phyloP scores from a whole-genome alignment of 139 green algal species.

The Eudorina sp. region DNA sequence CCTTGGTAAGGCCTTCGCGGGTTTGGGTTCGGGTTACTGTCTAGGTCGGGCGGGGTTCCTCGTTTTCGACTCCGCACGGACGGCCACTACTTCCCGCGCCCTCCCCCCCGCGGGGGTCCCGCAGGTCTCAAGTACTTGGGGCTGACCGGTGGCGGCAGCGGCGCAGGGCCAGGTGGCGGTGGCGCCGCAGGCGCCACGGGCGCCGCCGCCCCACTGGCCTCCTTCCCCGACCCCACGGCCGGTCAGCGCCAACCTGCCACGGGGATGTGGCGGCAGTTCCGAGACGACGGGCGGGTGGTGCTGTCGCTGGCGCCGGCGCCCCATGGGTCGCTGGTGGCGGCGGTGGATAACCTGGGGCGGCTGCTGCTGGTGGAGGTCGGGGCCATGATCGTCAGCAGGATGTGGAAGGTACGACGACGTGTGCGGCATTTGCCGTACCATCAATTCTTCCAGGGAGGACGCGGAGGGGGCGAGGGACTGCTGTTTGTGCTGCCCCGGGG shows the following conservation, averaged over 20 bases:
- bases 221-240: background rate
- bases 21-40: no score
- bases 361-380: constrained; percentile 73
- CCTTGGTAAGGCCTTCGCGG: no score
- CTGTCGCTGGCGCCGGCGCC: constrained; percentile 49
- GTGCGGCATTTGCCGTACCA: no score
- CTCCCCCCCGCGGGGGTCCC: no score
- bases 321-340: constrained; percentile 65
- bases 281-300: constrained; percentile 36
- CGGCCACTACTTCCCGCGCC: no score
- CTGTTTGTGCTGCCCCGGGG: no score
- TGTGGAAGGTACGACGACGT: constrained; percentile 72
- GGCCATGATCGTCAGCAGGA: constrained; percentile 51
- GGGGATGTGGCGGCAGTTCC: constrained; percentile 15
- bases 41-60: no score
- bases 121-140: background rate
- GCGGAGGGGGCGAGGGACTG: no score
- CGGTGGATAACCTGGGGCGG: constrained; percentile 74
- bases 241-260: background rate
- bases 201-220: constrained; percentile 3
- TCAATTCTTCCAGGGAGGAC: no score
- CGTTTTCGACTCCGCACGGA: no score
- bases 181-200: constrained; percentile 6
- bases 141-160: background rate
- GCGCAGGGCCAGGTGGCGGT: background rate